Conservation (phyloP, 2,329 filamentous ascomycete genomes). For the Dactylellina parvicollis region DNA sequence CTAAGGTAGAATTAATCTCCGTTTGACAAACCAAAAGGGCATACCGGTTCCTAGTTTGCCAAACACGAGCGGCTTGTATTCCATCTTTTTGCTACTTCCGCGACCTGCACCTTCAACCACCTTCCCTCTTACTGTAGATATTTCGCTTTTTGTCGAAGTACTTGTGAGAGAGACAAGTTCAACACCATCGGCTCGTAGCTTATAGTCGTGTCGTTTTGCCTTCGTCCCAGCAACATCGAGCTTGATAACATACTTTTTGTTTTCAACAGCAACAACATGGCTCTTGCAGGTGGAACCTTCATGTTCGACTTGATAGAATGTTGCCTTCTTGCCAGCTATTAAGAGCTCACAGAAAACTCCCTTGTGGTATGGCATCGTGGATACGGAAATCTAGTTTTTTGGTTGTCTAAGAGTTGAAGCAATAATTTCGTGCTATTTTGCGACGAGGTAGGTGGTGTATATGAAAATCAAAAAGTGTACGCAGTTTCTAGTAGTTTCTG, state of each 20-base stretch:
- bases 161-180: not conserved
- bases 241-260: not conserved
- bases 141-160: not conserved
- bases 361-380: constrained; percentile 2
- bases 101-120: not conserved
- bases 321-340: not conserved
- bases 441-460: no score
- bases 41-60: not conserved
- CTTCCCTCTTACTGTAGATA: not conserved
- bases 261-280: not conserved
- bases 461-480: no score
- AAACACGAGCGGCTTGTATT: not conserved
- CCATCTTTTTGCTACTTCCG: not conserved
- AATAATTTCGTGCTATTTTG: no score
- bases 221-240: not conserved
- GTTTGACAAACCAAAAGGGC: no score
- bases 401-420: no score
- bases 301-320: not conserved
- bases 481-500: no score
- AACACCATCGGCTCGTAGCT: not conserved
- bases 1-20: not conserved
- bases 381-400: no score
- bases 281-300: constrained; percentile 1
- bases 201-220: not conserved
- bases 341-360: not conserved